Percentiles rank a stretch among this genome's conserved stretches.
phyloP scores from a whole-genome alignment of 2,329 filamentous ascomycete genomes.

The Nemania diffusa region DNA sequence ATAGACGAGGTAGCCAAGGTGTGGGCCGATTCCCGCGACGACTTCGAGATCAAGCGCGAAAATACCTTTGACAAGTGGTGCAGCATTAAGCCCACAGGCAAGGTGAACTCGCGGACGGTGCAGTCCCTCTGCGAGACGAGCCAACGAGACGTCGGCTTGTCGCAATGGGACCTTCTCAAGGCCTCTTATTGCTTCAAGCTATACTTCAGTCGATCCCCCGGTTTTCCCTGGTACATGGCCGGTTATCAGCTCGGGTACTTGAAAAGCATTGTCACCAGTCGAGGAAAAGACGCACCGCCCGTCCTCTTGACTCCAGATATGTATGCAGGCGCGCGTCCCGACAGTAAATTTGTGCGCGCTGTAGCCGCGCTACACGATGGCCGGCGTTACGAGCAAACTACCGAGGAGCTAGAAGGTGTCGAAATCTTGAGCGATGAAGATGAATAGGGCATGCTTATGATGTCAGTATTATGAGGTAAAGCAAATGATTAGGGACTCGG shows the following conservation, averaged over 20 bases:
- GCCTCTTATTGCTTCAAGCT: constrained; percentile 60
- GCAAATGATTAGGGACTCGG: too few species aligned
- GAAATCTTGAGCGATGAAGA: constrained; percentile 24
- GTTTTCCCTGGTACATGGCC: constrained; percentile 60
- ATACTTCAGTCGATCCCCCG: constrained; percentile 43
- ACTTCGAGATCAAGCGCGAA: constrained; percentile 46
- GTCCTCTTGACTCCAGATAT: constrained; percentile 51
- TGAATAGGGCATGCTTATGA: constrained; percentile 15
- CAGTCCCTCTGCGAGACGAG: constrained; percentile 47
- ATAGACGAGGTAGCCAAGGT: constrained; percentile 45
- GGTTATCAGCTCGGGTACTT: constrained; percentile 61
- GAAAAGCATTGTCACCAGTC: constrained; percentile 53
- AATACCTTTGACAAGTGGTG: constrained; percentile 56
- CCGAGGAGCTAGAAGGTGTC: constrained; percentile 29
- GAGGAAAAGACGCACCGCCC: constrained; percentile 34
- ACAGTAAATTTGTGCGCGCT: constrained; percentile 43
- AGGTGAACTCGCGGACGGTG: constrained; percentile 43
- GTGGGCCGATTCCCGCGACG: constrained; percentile 49
- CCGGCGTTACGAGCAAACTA: constrained; percentile 26
- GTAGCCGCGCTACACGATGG: constrained; percentile 40
- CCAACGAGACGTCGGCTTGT: constrained; percentile 45
- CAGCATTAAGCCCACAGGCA: constrained; percentile 53
- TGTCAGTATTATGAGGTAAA: too few species aligned
- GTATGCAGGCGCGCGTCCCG: constrained; percentile 44
- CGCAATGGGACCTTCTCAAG: constrained; percentile 61